Evolutionary conservation across 306 rosid species (phyloP), one percentile per base, ranked within the genome.

Genomic region (Vigna trinervia): DNA sequence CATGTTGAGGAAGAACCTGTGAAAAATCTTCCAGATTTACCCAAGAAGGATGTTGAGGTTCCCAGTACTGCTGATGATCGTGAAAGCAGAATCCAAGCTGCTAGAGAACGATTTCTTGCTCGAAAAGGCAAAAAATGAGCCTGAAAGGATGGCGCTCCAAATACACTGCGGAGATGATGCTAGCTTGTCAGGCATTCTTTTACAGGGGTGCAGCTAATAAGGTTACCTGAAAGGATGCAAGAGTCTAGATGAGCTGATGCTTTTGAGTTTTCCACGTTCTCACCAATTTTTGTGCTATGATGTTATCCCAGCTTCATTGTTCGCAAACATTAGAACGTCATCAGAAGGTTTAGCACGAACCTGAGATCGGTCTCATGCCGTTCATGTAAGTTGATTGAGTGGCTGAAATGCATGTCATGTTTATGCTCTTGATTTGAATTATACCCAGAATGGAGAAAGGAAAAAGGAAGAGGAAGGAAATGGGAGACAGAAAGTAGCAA

Each of bases 51-150:
- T 43, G 82, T 46, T 13, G 85, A 74, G 17, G 76, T 60, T 59
- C 45, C 87, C 23, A 66, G 36, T 8, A 77, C 53, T 41, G 83
- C 81, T 22, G 91, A 88, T 74, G 91, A 90, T 34, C 80, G 36
- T 12, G 89, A 89, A 63, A 86, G 85, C 71, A 92, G 86, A 83
- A 85, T 95, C 83, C 89, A 80, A 82, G 97, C 96, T 38, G 97
- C 95, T 72, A 76, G 97, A 83, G 97, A 92, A 87, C 89, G 97
- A 67, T 89, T 89, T 82, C 90, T 86, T 82, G 96, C 95, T 78
- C 92, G 95, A 12, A 90, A 86, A 89, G 92, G 54, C 78, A 89
- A 84, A 41, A 90, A 95, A 80, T 89, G 84, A 91, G 79, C 59
- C 6, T 54, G 6, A 8, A 54, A 19, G 28, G 30, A 7, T 17